A percentile compares a stretch with the other conserved stretches of the same genome.
Evolutionary conservation across 768 basidiomycete genomes (phyloP).

Genomic region (Infundibulicybe gibba): DNA sequence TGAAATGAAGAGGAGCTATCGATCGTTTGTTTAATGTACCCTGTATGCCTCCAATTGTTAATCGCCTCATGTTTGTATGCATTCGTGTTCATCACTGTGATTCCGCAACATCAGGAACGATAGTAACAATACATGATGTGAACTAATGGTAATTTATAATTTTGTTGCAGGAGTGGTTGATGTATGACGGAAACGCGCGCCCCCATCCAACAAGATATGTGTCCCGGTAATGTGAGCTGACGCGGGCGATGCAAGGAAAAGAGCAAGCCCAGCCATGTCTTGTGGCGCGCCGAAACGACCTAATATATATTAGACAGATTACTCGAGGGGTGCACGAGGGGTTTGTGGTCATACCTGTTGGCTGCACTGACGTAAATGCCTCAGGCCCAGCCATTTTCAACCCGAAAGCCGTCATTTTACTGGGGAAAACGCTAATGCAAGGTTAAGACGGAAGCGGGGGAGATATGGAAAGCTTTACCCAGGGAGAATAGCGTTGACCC

Average conservation of each 20-base stretch:
- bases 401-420: slow-evolving; percentile 81
- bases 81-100: too few species aligned
- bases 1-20: too few species aligned
- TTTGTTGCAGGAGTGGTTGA: slow-evolving; percentile 26
- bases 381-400: slow-evolving; percentile 54
- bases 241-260: slow-evolving; percentile 71
- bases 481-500: slow-evolving; percentile 82
- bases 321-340: neutral
- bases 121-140: neutral
- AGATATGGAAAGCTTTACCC: slow-evolving; percentile 43
- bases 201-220: slow-evolving; percentile 73
- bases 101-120: too few species aligned
- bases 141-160: slow-evolving; percentile 19
- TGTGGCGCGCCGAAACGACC: slow-evolving; percentile 62
- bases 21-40: too few species aligned
- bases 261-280: slow-evolving; percentile 69
- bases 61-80: too few species aligned
- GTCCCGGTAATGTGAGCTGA: slow-evolving; percentile 72
- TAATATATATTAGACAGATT: slow-evolving; percentile 16
- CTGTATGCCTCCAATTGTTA: too few species aligned
- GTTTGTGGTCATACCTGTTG: slow-evolving; percentile 45
- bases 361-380: slow-evolving; percentile 49
- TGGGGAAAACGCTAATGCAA: slow-evolving; percentile 60
- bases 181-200: slow-evolving; percentile 32
- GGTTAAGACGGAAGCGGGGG: neutral